Conservation (phyloP, 148 eudicot genomes). For the Simmondsia chinensis region DNA sequence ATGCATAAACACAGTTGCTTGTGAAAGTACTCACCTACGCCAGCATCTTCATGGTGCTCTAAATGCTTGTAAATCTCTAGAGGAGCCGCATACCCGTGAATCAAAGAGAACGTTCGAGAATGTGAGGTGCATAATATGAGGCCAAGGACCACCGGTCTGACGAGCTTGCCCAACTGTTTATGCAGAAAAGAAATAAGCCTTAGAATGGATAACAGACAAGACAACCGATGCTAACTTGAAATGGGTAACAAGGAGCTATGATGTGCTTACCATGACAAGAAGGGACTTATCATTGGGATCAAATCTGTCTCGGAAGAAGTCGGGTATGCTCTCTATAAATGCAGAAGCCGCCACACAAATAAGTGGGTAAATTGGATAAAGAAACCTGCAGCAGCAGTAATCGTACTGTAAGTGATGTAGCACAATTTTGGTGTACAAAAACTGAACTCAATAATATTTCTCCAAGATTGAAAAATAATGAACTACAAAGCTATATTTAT, state of each 20-base stretch:
- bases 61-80: constrained; percentile 93
- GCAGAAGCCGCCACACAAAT: constrained; percentile 95
- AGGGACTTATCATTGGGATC: constrained; percentile 39
- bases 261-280: constrained; percentile 42
- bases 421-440: too few species aligned
- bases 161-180: constrained; percentile 58
- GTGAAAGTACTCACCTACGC: constrained; percentile 34
- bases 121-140: constrained; percentile 72
- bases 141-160: constrained; percentile 73
- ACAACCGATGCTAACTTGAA: background rate
- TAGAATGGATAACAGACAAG: background rate
- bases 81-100: constrained; percentile 93
- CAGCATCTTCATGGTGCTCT: constrained; percentile 81
- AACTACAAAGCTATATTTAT: too few species aligned
- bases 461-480: too few species aligned
- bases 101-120: constrained; percentile 84
- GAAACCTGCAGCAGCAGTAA: constrained; percentile 57
- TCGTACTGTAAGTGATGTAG: background rate
- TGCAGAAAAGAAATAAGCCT: constrained; percentile 12
- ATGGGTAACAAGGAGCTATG: background rate
- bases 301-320: constrained; percentile 64
- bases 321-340: constrained; percentile 87
- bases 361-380: constrained; percentile 94
- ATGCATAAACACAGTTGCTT: background rate
- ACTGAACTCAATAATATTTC: too few species aligned